Base-by-base conservation (phyloP, 75 land plant genomes). In the Selaginella tamariscina region DNA sequence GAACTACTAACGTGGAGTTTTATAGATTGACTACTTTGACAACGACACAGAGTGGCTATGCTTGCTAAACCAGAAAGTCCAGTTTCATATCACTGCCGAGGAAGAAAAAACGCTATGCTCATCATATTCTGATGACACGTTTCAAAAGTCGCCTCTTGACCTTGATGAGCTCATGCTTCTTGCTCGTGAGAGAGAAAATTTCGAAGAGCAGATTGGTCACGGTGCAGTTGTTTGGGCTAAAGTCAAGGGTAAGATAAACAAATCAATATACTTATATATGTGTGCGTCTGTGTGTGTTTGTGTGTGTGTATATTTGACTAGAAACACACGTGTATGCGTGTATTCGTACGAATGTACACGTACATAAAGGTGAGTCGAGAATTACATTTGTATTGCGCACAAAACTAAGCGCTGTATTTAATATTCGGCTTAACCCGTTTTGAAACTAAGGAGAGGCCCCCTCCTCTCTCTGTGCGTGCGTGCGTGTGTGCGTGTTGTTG, bases 161-260 rank as follows among this genome's bases (percentile, higher is more conserved):
- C 76, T 74, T 32, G 68, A 82, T 72, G 96, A 85, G 71, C 55
- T 83, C 79, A 67, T 79, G 56, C 85, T 65, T 1, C 63, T 87
- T 60, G 87, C 87, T 70, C 72, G 80, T 67, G 70, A 56, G 62
- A 68, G 74, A 69, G 87, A 90, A 69, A 83, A 84, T 29, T 77
- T 67, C 67, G 77, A 76, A 72, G 91, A 77, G 29, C 49, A 72
- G 24, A 62, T 78, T 64, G 84, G 79, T 54, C 82, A 84, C 59
- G 96, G 91, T 33, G 88, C 86, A 70, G 74, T 86, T 71, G 80
- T 90, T 22, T 90, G 96, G 96, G 96, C 96, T 23, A 86, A 87
- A 62, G 78, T 90, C 69, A 83, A 88, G 65, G 96, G 82, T 80
- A 64, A 5, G n/a, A n/a, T 39, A 39, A 39, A 15, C 49, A 39